These are phyloP conservation scores for Metschnikowia arizonensis DNA, from an alignment of 805 yeast species.

Conservation along the genomic window DNA sequence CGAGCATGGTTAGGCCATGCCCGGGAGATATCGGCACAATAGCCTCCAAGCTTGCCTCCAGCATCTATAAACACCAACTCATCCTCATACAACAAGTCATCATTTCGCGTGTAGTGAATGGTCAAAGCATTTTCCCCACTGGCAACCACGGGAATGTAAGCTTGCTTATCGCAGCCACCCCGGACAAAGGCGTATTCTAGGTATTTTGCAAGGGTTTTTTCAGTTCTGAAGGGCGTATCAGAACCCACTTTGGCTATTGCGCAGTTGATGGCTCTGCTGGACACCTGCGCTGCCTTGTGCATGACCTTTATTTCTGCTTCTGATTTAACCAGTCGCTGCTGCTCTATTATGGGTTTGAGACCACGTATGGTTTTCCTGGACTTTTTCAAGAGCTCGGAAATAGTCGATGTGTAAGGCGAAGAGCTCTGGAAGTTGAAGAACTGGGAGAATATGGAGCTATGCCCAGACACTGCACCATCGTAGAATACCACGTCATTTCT, in stretches of 20 bases:
- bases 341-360: constrained; percentile 39
- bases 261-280: constrained; percentile 77
- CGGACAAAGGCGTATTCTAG: constrained; percentile 76
- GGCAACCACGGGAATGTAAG: constrained; percentile 95
- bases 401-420: constrained; percentile 12
- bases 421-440: constrained; percentile 18
- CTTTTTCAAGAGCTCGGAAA: constrained; percentile 22
- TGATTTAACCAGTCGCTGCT: constrained; percentile 67
- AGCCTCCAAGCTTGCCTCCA: constrained; percentile 90
- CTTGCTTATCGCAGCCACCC: constrained; percentile 86
- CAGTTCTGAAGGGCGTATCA: constrained; percentile 51
- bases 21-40: constrained; percentile 92
- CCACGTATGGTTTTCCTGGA: constrained; percentile 40
- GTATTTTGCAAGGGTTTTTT: constrained; percentile 73
- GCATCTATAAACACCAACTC: constrained; percentile 94
- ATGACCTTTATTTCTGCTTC: constrained; percentile 70
- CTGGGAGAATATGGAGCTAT: constrained; percentile 13
- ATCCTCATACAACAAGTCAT: constrained; percentile 68
- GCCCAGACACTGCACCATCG: constrained; percentile 33
- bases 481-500: constrained; percentile 51
- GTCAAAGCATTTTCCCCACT: constrained; percentile 86
- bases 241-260: constrained; percentile 63
- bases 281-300: constrained; percentile 78
- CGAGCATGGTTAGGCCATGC: constrained; percentile 88
- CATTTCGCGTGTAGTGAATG: constrained; percentile 91